A percentile compares a stretch with the other conserved stretches of the same genome.
phyloP scores from a whole-genome alignment of 2,329 filamentous ascomycete genomes.

The Fusarium sp. region DNA sequence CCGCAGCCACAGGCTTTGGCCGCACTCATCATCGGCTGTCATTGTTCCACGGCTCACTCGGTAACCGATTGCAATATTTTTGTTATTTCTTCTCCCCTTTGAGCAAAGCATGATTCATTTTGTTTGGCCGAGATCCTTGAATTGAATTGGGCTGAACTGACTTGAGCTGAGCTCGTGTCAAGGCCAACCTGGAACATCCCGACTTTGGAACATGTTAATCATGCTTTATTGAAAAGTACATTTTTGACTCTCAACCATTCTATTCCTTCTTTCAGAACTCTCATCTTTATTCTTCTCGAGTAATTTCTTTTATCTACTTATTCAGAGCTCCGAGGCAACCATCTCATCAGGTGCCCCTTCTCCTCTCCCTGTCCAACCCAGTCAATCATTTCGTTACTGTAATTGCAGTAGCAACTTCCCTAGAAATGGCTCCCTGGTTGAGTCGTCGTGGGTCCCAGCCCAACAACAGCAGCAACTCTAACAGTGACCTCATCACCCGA shows the following conservation, averaged over 20 bases:
- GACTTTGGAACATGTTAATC: conserved; percentile 23
- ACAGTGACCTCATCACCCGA: conserved; percentile 51
- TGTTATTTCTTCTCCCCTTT: background rate
- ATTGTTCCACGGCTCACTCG: conserved; percentile 18
- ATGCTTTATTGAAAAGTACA: conserved; percentile 26
- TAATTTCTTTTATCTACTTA: background rate
- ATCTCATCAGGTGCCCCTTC: conserved; percentile 15
- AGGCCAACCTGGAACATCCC: conserved; percentile 18
- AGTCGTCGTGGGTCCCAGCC: conserved; percentile 47
- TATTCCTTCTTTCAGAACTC: conserved; percentile 2
- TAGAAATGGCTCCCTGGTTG: conserved; percentile 50
- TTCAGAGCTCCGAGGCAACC: background rate
- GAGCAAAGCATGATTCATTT: conserved; percentile 10
- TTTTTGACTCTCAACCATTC: background rate
- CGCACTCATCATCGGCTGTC: conserved; percentile 20
- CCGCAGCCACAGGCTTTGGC: conserved; percentile 27
- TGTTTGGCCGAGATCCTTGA: conserved; percentile 12
- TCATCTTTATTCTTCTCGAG: background rate
- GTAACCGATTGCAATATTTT: background rate
- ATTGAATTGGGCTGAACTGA: conserved; percentile 13
- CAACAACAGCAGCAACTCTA: conserved; percentile 38
- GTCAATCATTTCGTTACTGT: background rate
- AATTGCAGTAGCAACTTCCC: conserved; percentile 23
- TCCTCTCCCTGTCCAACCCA: background rate
- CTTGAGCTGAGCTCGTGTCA: conserved; percentile 9